Evolutionary conservation across 805 yeast species (phyloP).

Genomic region (Yamadazyma akitaensis): DNA sequence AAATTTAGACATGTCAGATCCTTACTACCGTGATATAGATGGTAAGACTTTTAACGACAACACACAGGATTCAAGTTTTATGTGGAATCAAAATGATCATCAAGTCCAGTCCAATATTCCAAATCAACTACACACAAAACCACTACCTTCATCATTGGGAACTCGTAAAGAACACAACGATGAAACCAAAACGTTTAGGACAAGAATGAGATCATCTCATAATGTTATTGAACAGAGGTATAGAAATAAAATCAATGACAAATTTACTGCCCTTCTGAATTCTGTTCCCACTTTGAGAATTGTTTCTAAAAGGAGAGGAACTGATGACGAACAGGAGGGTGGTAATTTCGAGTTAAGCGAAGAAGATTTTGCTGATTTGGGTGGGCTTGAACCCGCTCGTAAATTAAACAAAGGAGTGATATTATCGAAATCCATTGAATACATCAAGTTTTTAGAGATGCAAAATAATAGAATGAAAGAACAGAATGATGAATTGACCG

Average conservation of each 20-base stretch:
- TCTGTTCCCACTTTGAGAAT: constrained; percentile 38
- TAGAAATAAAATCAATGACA: constrained; percentile 41
- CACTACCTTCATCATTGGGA: not conserved
- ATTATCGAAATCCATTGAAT: constrained; percentile 74
- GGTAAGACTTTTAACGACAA: not conserved
- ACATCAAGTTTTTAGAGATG: constrained; percentile 66
- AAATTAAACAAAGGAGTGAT: constrained; percentile 78
- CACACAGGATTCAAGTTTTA: not conserved
- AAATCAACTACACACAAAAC: not conserved
- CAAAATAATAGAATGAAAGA: constrained; percentile 49
- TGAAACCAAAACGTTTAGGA: constrained; percentile 7
- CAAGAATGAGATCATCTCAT: constrained; percentile 33
- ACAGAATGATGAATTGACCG: constrained; percentile 50
- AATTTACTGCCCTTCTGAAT: constrained; percentile 36
- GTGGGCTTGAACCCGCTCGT: constrained; percentile 72
- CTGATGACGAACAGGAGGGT: constrained; percentile 12
- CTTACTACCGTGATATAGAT: not conserved
- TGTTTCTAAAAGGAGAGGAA: constrained; percentile 22
- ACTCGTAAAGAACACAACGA: not conserved
- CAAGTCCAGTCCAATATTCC: not conserved
- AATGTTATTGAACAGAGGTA: constrained; percentile 43
- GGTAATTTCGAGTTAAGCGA: constrained; percentile 10
- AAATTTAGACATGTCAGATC: constrained; percentile 2
- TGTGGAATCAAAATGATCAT: not conserved
- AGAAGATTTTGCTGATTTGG: constrained; percentile 42